Conservation (phyloP, 2,329 filamentous ascomycete genomes). For the Pestalotiopsis sp. region DNA sequence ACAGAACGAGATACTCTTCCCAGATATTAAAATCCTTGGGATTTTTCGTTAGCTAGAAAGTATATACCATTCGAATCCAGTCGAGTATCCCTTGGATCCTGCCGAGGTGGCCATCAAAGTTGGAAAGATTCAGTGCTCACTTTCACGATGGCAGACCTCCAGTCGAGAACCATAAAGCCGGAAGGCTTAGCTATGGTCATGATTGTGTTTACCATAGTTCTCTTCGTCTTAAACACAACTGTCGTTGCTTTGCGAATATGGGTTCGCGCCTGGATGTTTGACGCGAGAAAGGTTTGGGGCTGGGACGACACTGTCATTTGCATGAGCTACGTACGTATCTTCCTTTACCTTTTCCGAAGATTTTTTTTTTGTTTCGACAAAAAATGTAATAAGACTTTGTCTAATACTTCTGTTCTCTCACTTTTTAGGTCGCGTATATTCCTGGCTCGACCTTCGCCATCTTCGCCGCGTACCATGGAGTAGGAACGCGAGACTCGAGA, state of each 20-base stretch:
- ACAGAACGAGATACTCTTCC: too few species aligned
- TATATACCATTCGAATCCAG: too few species aligned
- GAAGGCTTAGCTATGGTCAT: background rate
- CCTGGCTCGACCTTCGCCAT: background rate
- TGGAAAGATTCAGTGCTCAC: too few species aligned
- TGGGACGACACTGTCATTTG: constrained; percentile 11
- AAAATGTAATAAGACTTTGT: background rate
- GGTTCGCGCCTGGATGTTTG: constrained; percentile 12
- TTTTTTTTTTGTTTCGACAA: background rate
- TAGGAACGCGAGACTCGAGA: constrained; percentile 8
- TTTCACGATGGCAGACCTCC: background rate
- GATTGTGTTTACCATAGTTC: background rate
- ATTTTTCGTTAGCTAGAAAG: too few species aligned
- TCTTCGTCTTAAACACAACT: background rate
- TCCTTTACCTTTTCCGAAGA: background rate
- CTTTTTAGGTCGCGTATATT: background rate
- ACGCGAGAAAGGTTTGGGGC: constrained; percentile 7
- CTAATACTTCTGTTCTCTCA: background rate
- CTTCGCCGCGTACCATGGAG: constrained; percentile 9
- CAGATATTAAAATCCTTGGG: too few species aligned
- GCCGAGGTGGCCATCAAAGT: background rate
- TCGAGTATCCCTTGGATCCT: background rate
- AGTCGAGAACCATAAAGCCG: background rate
- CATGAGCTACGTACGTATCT: background rate
- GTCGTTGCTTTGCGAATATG: constrained; percentile 9